Conservation (phyloP, 2,329 filamentous ascomycete species). For the Neofusicoccum kwambonambiense region DNA sequence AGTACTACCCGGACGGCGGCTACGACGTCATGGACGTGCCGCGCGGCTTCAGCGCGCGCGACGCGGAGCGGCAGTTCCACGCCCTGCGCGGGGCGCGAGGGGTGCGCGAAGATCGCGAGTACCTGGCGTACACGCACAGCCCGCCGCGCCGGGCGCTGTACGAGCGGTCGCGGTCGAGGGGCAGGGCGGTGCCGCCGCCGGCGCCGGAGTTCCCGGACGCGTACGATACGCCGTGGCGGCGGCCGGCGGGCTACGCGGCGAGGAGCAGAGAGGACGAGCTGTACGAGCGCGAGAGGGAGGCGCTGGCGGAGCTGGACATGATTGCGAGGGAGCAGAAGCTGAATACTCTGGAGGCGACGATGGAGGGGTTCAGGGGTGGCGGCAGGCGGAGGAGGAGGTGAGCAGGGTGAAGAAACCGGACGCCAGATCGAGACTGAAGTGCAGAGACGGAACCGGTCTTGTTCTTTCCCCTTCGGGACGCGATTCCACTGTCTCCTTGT, state of each 20-base stretch:
- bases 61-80: neutral
- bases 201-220: neutral
- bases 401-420: neutral
- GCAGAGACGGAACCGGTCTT: neutral
- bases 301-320: neutral
- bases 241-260: neutral
- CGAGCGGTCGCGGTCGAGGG: neutral
- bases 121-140: neutral
- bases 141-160: neutral
- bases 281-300: neutral
- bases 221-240: neutral
- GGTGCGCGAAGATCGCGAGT: neutral
- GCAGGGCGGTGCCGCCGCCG: neutral
- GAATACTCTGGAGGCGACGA: neutral
- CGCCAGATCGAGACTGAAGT: neutral
- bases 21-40: neutral
- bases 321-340: neutral
- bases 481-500: neutral
- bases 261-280: neutral
- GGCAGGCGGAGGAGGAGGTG: neutral
- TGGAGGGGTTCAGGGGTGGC: neutral
- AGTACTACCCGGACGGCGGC: neutral
- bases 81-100: neutral
- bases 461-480: neutral
- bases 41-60: neutral